Base-by-base conservation (phyloP, 2,329 filamentous ascomycete genomes). In the Tolypocladium tropicale region DNA sequence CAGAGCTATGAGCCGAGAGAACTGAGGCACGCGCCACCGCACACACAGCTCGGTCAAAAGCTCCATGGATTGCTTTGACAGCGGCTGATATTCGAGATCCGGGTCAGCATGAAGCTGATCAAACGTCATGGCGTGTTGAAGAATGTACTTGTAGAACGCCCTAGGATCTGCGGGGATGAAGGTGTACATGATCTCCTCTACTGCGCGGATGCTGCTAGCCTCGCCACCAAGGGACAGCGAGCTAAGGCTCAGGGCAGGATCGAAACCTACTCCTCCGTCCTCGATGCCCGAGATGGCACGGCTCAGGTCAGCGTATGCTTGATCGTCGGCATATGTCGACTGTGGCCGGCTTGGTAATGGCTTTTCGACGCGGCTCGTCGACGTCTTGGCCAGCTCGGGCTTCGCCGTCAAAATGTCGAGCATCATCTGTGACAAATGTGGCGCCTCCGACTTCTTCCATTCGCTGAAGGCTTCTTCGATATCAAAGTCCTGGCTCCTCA, bases 371-470 rank as follows among this genome's bases (percentile, higher is more conserved):
- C 76, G 75, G 18, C 77, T 78, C 1, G 85, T 81, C 4, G 88
- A 85, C 60, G 81, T 86, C 67, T 91, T 95, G 53, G 90, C 87
- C 54, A 97, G 77, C 61, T 93, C 88, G 4, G 92, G 93, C 63
- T 89, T 90, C 6, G 88, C 88, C 58, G 89, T 90, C 43, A 97
- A 77, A 60, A 99, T 90, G 39, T 92, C 89, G 64, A 95, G 79
- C 79, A 99, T 94, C 84, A 97, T 91, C 63, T 94, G 89, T 6
- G 91, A 94, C 46, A 99, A 76, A 63, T 95, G 90, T 14, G 88
- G 87, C 3, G 82, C 82, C 70, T 99, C 94, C n/a, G 85, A 82
- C 67, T 89, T 93, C 70, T 91, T 95, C 94, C 94, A 99, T 48
- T 83, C 78, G 60, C 92, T 85, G 68, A 92, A 99, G 3, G 88